These are phyloP conservation scores for Vaccinium myrtillus DNA, from an alignment of 148 eudicot species.

Conservation along the genomic window DNA sequence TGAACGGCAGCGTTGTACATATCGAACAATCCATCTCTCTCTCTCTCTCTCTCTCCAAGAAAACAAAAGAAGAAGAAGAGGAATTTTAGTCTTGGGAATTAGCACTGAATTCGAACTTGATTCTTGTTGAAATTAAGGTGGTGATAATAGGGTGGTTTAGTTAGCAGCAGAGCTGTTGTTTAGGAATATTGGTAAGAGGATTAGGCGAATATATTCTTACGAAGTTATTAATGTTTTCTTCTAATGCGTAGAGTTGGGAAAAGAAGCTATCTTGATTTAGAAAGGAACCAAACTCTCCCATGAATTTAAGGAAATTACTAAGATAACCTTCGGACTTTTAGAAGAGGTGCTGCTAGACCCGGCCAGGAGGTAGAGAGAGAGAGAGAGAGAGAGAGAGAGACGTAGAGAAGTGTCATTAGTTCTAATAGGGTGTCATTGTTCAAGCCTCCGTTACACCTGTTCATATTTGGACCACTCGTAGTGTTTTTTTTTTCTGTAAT, in stretches of 20 bases:
- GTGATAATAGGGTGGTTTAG: background rate
- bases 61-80: background rate
- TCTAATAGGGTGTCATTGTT: background rate
- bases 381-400: background rate
- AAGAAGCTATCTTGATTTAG: background rate
- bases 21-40: slow-evolving; percentile 75
- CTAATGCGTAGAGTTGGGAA: background rate
- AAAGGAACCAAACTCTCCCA: background rate
- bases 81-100: background rate
- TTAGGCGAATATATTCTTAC: background rate
- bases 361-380: background rate
- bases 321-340: background rate
- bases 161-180: background rate
- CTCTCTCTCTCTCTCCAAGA: background rate
- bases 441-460: background rate
- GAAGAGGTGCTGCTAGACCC: background rate
- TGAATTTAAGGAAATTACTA: background rate
- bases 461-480: background rate
- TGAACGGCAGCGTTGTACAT: slow-evolving; percentile 71
- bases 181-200: background rate
- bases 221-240: background rate
- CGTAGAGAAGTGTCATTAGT: no score
- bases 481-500: background rate
- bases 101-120: background rate
- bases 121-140: background rate